phyloP scores from a whole-genome alignment of 305 asterid genomes.

The Solanum hybrid region DNA sequence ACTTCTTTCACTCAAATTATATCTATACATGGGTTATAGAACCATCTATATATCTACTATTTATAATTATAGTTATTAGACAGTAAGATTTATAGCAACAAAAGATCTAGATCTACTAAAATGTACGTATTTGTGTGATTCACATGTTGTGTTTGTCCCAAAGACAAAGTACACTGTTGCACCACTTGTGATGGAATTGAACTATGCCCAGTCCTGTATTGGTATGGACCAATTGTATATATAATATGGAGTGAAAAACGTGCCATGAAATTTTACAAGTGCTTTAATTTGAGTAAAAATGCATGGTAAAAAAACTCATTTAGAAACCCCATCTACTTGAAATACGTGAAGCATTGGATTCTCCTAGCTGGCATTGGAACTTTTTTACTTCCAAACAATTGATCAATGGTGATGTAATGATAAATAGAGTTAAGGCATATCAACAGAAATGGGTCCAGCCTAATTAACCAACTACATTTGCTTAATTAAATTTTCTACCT shows the following conservation, averaged over 20 bases:
- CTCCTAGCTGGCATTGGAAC: conserved; percentile 8
- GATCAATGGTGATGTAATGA: neutral
- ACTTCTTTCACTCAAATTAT: neutral
- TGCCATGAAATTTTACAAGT: neutral
- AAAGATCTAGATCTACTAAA: neutral
- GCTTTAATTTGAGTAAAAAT: neutral
- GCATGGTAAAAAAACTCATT: neutral
- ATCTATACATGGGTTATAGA: neutral
- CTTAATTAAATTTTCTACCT: neutral
- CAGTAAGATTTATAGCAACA: neutral
- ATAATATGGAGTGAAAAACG: neutral
- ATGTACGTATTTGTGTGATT: neutral
- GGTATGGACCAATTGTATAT: neutral
- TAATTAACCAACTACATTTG: neutral
- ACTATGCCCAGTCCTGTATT: neutral
- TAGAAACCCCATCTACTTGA: neutral
- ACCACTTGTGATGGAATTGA: neutral
- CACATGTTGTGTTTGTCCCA: neutral
- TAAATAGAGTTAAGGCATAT: neutral
- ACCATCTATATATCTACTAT: neutral
- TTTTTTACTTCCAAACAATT: neutral
- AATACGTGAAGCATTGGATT: conserved; percentile 11
- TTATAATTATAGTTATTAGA: neutral
- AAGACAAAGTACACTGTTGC: neutral
- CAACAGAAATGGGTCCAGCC: neutral